Evolutionary conservation across 495 filamentous ascomycete genomes (phyloP).

Genomic region (Parmelia sp.): DNA sequence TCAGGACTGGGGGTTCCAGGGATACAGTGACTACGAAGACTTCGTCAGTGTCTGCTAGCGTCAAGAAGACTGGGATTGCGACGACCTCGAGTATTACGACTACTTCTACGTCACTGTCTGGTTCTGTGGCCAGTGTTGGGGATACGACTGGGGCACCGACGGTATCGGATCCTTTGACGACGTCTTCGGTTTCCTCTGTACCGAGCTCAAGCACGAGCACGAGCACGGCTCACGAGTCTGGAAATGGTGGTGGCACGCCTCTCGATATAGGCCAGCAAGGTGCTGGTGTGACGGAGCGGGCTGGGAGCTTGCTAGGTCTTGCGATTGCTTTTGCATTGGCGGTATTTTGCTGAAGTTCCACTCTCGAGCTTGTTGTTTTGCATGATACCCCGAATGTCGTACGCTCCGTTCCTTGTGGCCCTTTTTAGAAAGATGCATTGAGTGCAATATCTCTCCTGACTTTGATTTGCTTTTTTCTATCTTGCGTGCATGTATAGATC

Average conservation of each 20-base stretch:
- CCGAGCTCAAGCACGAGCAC: background rate
- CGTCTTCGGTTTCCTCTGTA: background rate
- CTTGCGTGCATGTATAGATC: background rate
- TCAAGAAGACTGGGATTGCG: background rate
- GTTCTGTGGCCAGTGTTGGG: background rate
- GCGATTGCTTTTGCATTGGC: background rate
- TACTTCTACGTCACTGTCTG: background rate
- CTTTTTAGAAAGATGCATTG: background rate
- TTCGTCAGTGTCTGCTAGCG: background rate
- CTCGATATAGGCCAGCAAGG: conserved; percentile 8
- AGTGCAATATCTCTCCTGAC: background rate
- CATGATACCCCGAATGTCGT: background rate
- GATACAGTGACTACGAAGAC: background rate
- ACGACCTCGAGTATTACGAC: background rate
- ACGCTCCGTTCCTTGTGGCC: background rate
- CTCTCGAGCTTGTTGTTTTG: background rate
- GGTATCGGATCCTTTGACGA: background rate
- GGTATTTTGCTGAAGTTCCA: background rate
- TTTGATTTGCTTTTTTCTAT: background rate
- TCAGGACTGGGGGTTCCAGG: background rate
- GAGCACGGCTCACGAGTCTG: background rate
- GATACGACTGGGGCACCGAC: background rate
- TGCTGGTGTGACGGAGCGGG: background rate
- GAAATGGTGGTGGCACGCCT: background rate
- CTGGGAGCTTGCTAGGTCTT: conserved; percentile 8